phyloP scores from a whole-genome alignment of 495 filamentous ascomycete genomes.

The Filosporella fistucella region DNA sequence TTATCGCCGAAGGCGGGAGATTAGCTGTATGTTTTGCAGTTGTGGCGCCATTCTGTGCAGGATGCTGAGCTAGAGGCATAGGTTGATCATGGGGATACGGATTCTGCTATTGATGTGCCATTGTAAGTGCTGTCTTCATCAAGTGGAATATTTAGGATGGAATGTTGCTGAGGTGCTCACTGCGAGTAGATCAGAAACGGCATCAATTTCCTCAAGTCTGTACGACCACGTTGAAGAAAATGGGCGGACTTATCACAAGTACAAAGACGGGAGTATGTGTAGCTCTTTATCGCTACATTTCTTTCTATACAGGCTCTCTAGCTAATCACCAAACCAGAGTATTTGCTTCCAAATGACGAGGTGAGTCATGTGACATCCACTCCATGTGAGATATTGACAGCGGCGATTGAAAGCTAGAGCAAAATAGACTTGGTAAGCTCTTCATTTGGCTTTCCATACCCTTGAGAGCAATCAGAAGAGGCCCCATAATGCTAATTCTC shows the following conservation, averaged over 20 bases:
- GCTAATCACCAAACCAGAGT: no score
- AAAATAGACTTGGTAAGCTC: conserved; percentile 3
- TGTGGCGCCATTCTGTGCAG: no score
- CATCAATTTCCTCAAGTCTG: neutral
- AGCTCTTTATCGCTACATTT: neutral
- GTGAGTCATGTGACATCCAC: neutral
- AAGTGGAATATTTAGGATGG: no score
- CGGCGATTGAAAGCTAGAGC: neutral
- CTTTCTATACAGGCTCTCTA: neutral
- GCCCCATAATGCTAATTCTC: neutral
- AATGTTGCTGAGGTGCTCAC: no score
- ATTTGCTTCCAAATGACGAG: conserved; percentile 34
- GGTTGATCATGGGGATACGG: no score
- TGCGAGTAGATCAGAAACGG: no score
- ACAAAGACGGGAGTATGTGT: neutral
- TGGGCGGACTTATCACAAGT: conserved; percentile 1
- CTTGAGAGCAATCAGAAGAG: neutral
- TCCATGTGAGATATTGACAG: neutral
- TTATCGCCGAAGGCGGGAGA: no score
- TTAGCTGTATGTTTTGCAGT: no score
- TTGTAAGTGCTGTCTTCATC: no score
- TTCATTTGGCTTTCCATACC: neutral
- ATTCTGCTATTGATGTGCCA: no score
- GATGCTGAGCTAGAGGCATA: no score
- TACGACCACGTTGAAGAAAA: conserved; percentile 3